These are phyloP conservation scores for Mycena polygramma DNA, from an alignment of 768 basidiomycete genomes.

Conservation along the genomic window DNA sequence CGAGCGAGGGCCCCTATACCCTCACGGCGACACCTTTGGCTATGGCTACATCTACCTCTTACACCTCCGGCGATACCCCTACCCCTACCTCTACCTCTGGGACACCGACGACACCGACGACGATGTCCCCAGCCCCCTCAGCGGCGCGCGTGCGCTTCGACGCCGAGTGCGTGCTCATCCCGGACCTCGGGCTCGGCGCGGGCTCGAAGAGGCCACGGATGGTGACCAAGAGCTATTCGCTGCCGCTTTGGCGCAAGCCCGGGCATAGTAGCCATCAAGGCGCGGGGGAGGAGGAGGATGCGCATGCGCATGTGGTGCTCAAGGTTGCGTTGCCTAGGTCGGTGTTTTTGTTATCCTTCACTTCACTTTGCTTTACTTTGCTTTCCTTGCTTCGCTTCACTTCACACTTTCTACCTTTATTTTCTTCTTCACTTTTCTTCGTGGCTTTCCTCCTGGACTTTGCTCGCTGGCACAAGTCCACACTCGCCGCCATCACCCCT, in stretches of 20 bases:
- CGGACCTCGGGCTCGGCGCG: conserved; percentile 53
- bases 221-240: conserved; percentile 73
- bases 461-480: too few relatives aligned
- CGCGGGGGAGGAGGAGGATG: conserved; percentile 49
- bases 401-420: neutral
- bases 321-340: conserved; percentile 75
- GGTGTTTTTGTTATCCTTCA: conserved; percentile 40
- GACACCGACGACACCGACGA: neutral
- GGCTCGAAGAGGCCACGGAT: conserved; percentile 62
- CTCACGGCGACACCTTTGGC: neutral
- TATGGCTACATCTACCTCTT: neutral
- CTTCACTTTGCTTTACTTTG: neutral
- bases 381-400: neutral
- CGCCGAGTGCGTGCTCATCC: conserved; percentile 80
- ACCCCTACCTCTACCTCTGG: neutral
- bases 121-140: neutral
- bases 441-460: too few relatives aligned
- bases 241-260: conserved; percentile 71
- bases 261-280: conserved; percentile 14
- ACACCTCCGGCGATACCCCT: neutral
- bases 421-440: neutral
- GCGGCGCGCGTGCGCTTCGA: conserved; percentile 72
- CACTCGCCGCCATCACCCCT: too few relatives aligned
- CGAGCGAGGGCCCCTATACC: neutral
- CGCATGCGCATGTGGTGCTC: conserved; percentile 52